A percentile compares a stretch with the other conserved stretches of the same genome.
Evolutionary conservation across 345 rosid genomes (phyloP).

Genomic region (Arabidopsis suecica): DNA sequence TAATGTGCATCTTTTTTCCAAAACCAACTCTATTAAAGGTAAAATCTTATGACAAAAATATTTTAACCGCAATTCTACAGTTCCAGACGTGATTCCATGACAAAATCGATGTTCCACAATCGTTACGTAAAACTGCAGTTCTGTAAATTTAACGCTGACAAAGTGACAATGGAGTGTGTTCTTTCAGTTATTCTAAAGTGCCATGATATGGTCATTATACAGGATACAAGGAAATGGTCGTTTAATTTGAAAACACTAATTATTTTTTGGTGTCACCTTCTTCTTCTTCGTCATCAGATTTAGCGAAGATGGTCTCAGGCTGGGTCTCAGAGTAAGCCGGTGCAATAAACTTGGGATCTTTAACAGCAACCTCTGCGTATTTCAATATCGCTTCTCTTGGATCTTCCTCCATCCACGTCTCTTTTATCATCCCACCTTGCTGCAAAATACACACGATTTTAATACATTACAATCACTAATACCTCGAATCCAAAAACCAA

Average conservation of each 20-base stretch:
- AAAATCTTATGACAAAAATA: neutral
- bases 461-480: neutral
- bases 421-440: constrained; percentile 99
- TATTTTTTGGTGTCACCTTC: constrained; percentile 46
- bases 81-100: neutral
- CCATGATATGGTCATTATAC: constrained; percentile 17
- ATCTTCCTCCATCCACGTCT: constrained; percentile 99
- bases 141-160: neutral
- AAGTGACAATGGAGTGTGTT: too few relatives aligned
- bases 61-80: neutral
- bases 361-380: constrained; percentile 88
- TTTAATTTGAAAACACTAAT: neutral
- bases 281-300: constrained; percentile 87
- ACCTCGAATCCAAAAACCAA: neutral
- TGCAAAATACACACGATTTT: constrained; percentile 48
- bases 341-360: constrained; percentile 92
- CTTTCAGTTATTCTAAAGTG: neutral
- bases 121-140: neutral
- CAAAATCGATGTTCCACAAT: neutral
- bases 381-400: constrained; percentile 97
- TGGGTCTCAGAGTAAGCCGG: constrained; percentile 95
- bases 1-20: too few relatives aligned
- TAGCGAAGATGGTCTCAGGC: constrained; percentile 82
- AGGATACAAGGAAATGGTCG: constrained; percentile 7
- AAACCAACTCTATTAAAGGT: too few relatives aligned